phyloP scores from a whole-genome alignment of 192 early-diverging fungal genomes.

The Umbelopsis isabellina region DNA sequence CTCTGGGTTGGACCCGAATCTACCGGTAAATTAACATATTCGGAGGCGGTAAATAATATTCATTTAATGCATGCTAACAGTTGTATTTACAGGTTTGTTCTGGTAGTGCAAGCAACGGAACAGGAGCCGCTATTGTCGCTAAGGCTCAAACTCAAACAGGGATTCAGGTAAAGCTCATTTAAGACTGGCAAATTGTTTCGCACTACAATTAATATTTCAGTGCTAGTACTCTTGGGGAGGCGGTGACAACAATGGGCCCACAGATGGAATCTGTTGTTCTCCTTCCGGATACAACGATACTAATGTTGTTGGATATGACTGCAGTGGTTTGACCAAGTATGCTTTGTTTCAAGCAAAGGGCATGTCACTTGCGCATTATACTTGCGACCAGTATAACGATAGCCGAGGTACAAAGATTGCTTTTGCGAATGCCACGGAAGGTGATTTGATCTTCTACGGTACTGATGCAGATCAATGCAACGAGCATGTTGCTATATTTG shows the following conservation, averaged over 20 bases:
- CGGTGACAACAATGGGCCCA: neutral
- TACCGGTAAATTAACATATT: neutral
- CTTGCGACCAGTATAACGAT: constrained; percentile 20
- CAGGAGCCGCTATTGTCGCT: neutral
- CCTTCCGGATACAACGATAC: neutral
- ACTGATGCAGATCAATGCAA: constrained; percentile 4
- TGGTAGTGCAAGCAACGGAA: neutral
- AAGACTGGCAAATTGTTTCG: no score
- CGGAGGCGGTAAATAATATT: neutral
- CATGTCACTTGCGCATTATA: constrained; percentile 3
- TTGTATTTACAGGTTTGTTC: neutral
- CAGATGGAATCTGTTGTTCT: constrained; percentile 2
- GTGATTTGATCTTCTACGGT: constrained; percentile 16
- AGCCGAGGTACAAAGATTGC: constrained; percentile 3
- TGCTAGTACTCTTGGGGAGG: constrained; percentile 8
- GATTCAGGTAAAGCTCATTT: neutral
- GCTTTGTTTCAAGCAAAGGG: neutral
- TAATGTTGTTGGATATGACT: constrained; percentile 9
- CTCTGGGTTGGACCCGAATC: constrained; percentile 6
- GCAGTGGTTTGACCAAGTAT: constrained; percentile 19
- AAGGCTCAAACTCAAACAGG: constrained; percentile 9
- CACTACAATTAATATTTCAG: neutral
- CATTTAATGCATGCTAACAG: neutral
- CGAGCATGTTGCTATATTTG: constrained; percentile 24
- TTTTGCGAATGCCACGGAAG: neutral